phyloP scores from a whole-genome alignment of 192 early-diverging fungal genomes.

The Mortierella antarctica region DNA sequence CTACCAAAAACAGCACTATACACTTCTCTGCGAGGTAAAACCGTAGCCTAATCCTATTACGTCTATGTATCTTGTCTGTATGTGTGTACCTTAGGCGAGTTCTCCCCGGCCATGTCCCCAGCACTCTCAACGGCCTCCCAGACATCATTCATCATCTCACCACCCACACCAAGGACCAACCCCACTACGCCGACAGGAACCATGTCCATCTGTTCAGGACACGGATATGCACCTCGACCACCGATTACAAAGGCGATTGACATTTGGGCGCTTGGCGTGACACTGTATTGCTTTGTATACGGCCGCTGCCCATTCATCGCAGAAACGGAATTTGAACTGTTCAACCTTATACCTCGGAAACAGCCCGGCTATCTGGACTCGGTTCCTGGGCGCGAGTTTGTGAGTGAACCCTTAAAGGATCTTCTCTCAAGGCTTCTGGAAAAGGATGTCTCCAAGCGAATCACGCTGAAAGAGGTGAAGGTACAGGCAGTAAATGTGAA shows the following conservation, averaged over 20 bases:
- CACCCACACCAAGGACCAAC: conserved; percentile 31
- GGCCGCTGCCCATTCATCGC: conserved; percentile 94
- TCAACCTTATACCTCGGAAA: conserved; percentile 86
- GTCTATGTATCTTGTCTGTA: background rate
- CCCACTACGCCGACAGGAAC: conserved; percentile 31
- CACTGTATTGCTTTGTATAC: conserved; percentile 93
- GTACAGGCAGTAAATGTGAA: conserved; percentile 7
- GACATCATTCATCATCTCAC: conserved; percentile 41
- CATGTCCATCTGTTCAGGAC: conserved; percentile 11
- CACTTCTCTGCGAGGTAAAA: background rate
- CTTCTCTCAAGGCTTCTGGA: conserved; percentile 80
- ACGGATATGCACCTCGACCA: conserved; percentile 42
- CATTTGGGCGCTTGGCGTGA: conserved; percentile 98
- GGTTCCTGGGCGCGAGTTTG: conserved; percentile 61
- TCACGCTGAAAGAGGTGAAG: conserved; percentile 91
- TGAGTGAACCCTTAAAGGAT: conserved; percentile 74
- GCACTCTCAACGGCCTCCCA: conserved; percentile 35
- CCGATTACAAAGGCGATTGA: conserved; percentile 91
- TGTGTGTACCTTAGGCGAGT: conserved; percentile 26
- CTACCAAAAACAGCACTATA: background rate
- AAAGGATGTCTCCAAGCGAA: conserved; percentile 87
- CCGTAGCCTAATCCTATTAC: background rate
- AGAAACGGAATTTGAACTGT: conserved; percentile 95
- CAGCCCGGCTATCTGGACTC: conserved; percentile 66
- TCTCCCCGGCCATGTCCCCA: conserved; percentile 33